Conservation (phyloP, 768 basidiomycete species). For the Leccinum ochraceum region DNA sequence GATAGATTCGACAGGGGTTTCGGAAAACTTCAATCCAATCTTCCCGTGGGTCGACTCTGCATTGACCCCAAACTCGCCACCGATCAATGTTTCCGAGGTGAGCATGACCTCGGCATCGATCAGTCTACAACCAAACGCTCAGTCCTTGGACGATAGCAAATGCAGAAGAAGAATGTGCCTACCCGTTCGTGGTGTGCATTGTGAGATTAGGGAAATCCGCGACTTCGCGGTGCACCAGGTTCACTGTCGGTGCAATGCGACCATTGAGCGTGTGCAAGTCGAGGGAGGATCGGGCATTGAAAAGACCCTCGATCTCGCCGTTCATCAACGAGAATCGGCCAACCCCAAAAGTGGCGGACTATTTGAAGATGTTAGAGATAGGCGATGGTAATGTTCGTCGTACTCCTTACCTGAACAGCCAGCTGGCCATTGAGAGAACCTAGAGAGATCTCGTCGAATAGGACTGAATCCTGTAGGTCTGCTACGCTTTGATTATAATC, state of each 20-base stretch:
- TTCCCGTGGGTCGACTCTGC: conserved; percentile 32
- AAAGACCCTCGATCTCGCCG: conserved; percentile 46
- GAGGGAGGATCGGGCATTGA: conserved; percentile 39
- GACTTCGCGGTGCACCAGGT: conserved; percentile 33
- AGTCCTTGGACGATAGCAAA: neutral
- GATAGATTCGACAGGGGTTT: conserved; percentile 38
- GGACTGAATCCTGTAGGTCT: conserved; percentile 34
- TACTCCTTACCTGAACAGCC: conserved; percentile 33
- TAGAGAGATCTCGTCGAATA: conserved; percentile 41
- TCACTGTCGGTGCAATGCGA: conserved; percentile 40
- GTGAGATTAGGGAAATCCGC: conserved; percentile 29
- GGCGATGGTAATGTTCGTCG: neutral
- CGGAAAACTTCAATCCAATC: conserved; percentile 29
- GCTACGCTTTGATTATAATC: conserved; percentile 41
- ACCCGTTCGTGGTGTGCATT: conserved; percentile 47
- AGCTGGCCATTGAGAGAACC: conserved; percentile 38
- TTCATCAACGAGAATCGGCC: conserved; percentile 42
- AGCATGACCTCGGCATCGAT: conserved; percentile 31
- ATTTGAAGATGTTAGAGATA: conserved; percentile 2
- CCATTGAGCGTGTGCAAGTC: conserved; percentile 40
- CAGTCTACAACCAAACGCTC: conserved; percentile 15
- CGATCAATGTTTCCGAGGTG: conserved; percentile 27
- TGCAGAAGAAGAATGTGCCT: conserved; percentile 10
- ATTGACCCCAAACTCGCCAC: conserved; percentile 36
- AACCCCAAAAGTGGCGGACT: conserved; percentile 36